Evolutionary conservation across 345 rosid species (phyloP).

Genomic region (Rhizophora mangle): DNA sequence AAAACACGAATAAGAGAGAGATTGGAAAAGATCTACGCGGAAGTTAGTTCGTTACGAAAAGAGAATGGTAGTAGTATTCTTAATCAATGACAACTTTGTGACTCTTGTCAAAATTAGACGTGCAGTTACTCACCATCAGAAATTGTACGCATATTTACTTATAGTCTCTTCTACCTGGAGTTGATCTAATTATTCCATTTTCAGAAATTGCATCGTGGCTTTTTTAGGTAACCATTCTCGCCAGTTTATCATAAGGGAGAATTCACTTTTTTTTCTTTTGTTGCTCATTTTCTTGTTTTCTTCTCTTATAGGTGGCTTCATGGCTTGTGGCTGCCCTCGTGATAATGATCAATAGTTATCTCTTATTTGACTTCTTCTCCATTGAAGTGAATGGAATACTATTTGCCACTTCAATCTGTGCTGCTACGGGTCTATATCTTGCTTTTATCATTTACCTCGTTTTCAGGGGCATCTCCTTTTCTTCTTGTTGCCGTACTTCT

Average conservation of each 20-base stretch:
- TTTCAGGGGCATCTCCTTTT: constrained; percentile 39
- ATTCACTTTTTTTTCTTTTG: neutral
- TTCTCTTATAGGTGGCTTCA: constrained; percentile 45
- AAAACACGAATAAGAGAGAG: too few species aligned
- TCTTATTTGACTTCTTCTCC: constrained; percentile 68
- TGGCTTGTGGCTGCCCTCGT: constrained; percentile 84
- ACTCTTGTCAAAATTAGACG: too few species aligned
- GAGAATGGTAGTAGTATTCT: too few species aligned
- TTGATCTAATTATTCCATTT: too few species aligned
- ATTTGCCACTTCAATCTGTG: constrained; percentile 32
- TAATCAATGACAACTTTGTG: too few species aligned
- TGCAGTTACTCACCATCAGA: too few species aligned
- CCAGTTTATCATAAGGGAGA: neutral
- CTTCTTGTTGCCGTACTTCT: constrained; percentile 23
- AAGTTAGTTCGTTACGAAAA: too few species aligned
- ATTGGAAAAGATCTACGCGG: too few species aligned
- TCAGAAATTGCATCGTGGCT: too few species aligned
- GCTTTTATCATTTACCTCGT: constrained; percentile 71
- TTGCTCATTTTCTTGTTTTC: neutral
- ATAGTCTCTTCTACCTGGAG: too few species aligned
- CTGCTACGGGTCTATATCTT: constrained; percentile 51
- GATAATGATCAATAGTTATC: constrained; percentile 84
- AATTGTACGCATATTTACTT: too few species aligned
- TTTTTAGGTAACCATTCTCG: neutral
- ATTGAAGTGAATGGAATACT: constrained; percentile 49